These are phyloP conservation scores for Trichoderma sp. DNA, from an alignment of 2,329 filamentous ascomycete genomes.

Conservation along the genomic window DNA sequence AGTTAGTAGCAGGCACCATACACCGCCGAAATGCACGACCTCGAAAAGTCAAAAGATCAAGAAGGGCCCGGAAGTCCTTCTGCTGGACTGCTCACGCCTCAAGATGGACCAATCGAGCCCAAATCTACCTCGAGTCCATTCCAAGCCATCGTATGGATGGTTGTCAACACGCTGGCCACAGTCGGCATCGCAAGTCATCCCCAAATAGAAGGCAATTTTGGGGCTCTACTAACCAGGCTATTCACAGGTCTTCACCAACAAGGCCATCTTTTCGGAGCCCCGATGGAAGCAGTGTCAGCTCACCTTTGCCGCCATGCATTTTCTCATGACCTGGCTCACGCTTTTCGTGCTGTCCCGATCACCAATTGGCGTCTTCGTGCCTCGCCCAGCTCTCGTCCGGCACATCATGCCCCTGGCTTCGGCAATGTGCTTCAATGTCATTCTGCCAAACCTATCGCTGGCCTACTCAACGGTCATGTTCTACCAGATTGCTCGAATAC, in stretches of 20 bases:
- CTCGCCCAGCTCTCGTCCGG: slow-evolving; percentile 57
- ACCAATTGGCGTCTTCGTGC: slow-evolving; percentile 61
- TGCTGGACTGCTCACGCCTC: neutral
- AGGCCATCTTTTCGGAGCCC: slow-evolving; percentile 68
- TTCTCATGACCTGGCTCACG: slow-evolving; percentile 66
- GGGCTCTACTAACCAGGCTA: slow-evolving; percentile 25
- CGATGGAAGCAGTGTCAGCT: slow-evolving; percentile 65
- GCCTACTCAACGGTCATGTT: slow-evolving; percentile 71
- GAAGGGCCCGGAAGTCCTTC: neutral
- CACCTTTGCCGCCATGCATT: slow-evolving; percentile 70
- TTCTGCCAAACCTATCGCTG: slow-evolving; percentile 69
- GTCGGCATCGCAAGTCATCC: slow-evolving; percentile 59
- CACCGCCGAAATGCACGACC: neutral
- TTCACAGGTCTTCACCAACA: slow-evolving; percentile 71
- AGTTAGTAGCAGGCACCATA: neutral
- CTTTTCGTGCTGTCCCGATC: slow-evolving; percentile 64
- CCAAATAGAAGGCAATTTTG: slow-evolving; percentile 21
- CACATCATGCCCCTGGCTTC: slow-evolving; percentile 67
- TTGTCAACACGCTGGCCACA: slow-evolving; percentile 64
- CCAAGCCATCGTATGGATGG: slow-evolving; percentile 55
- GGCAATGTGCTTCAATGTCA: slow-evolving; percentile 70
- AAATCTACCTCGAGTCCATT: neutral
- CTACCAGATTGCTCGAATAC: slow-evolving; percentile 70
- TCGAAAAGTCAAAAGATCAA: neutral
- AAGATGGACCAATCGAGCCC: neutral